Conservation (phyloP, 2,329 filamentous ascomycete species). For the Cucurbitaria berberidis region DNA sequence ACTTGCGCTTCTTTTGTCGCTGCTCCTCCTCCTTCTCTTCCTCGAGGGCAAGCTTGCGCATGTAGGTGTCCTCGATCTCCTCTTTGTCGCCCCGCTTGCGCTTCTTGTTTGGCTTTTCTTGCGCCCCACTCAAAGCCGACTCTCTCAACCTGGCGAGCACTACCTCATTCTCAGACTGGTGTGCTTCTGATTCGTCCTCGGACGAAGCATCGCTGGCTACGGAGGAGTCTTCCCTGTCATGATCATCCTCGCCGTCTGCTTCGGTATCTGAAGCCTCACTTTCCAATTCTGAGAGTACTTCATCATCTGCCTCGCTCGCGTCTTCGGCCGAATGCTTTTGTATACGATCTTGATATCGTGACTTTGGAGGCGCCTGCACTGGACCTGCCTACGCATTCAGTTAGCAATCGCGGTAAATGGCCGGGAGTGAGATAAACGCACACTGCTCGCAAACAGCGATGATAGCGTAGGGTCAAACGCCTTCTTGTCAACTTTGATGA, state of each 20-base stretch:
- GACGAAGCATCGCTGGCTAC: conserved; percentile 40
- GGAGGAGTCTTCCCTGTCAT: conserved; percentile 41
- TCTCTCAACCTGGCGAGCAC: conserved; percentile 35
- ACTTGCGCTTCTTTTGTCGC: conserved; percentile 46
- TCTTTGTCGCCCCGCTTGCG: conserved; percentile 64
- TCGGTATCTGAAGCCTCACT: conserved; percentile 23
- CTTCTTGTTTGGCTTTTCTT: conserved; percentile 44
- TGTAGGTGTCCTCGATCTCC: conserved; percentile 72
- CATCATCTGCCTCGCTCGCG: conserved; percentile 59
- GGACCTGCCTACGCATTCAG: conserved; percentile 38
- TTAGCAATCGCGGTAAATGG: conserved; percentile 16
- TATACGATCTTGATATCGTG: conserved; percentile 45
- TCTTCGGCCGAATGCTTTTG: conserved; percentile 26
- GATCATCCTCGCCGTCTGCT: conserved; percentile 31
- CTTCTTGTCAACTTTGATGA: conserved; percentile 40
- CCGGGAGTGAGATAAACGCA: conserved; percentile 28
- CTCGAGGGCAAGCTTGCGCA: conserved; percentile 65
- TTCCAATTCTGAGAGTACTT: conserved; percentile 51
- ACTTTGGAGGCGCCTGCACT: conserved; percentile 48
- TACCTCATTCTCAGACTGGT: conserved; percentile 31
- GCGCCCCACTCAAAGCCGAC: conserved; percentile 34
- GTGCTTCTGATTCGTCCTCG: conserved; percentile 22
- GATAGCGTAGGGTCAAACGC: conserved; percentile 53
- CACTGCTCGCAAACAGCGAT: conserved; percentile 56
- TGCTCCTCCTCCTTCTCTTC: conserved; percentile 51